Base-by-base conservation (phyloP, 163 green algal species). In the Scenedesmus sp. region DNA sequence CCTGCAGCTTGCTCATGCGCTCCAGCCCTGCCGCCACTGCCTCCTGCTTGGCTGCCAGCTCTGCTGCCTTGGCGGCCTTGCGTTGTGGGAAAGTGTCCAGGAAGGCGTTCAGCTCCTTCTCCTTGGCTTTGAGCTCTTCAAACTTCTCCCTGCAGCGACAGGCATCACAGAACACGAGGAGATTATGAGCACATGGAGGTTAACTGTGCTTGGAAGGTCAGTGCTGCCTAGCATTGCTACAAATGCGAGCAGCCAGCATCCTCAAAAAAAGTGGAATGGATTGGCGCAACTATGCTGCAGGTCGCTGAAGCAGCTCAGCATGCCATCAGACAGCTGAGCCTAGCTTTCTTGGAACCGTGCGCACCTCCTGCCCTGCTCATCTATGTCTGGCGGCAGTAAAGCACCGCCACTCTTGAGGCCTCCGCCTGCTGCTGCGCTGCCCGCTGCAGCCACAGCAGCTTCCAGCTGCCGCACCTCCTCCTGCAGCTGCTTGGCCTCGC, bases 81-180 rank as follows among this genome's bases (percentile, higher is more conserved):
- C 94, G 88, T 35, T 68, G 88, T 9, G 94, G 93, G 90, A 97
- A 96, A 53, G 89, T 91, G 84, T 96, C 93, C 92, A 96, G 94
- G 88, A 97, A 97, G 86, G 92, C 94, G 72, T 88, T 93, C 37
- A 97, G 91, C 83, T 97, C 95, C 26, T 87, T 86, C 91, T 97
- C 95, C 90, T 97, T 96, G 73, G 85, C 88, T 43, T 94, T 51
- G 49, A 97, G 92, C 89, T 96, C 92, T 30, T 95, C 91, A 81
- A 93, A 96, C 91, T 96, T 96, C 80, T 96, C 95, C 83, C 70
- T 86, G 76, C 13, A 81, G 42, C 5, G n/a, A 61, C 51, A 81
- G 43, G 43, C 15, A 72, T 7, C 15, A 83, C 65, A 89, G n/a
- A n/a, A n/a, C n/a, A n/a, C n/a, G n/a, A n/a, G n/a, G n/a, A n/a